Evolutionary conservation across 208 protist species (phyloP).

Genomic region (Strigomonas culicis): DNA sequence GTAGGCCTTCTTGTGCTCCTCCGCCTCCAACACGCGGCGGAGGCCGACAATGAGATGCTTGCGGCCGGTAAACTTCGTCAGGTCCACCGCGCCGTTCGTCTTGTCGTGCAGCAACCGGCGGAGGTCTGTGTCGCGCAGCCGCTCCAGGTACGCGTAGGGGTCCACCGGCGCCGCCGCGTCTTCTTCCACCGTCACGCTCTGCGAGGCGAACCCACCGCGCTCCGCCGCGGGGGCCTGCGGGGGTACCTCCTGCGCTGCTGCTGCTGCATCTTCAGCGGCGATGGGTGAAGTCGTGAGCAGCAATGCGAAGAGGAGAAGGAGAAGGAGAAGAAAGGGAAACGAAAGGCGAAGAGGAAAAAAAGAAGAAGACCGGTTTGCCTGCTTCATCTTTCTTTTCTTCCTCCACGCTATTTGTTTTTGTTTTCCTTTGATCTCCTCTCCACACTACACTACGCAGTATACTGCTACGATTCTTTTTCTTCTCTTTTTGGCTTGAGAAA

Average conservation of each 20-base stretch:
- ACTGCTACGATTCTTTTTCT: no score
- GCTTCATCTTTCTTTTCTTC: no score
- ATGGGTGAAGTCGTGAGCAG: neutral
- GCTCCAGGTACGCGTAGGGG: neutral
- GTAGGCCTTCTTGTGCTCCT: neutral
- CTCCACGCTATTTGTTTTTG: no score
- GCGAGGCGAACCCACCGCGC: neutral
- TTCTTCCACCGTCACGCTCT: neutral
- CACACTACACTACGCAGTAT: no score
- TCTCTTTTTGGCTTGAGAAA: no score
- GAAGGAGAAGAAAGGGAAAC: neutral
- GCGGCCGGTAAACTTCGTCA: neutral
- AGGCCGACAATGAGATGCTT: neutral
- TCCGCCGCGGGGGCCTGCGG: no score
- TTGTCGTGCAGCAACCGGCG: constrained; percentile 1
- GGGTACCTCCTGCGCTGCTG: neutral
- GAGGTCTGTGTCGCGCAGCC: neutral
- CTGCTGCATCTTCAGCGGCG: neutral
- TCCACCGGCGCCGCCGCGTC: neutral
- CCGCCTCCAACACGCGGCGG: neutral
- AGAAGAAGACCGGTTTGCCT: neutral
- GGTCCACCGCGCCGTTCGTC: neutral
- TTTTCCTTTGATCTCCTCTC: no score
- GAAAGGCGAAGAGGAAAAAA: neutral
- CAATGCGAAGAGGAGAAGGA: neutral